Base-by-base conservation (phyloP, 2,329 filamentous ascomycete genomes). In the Apiospora koreana region DNA sequence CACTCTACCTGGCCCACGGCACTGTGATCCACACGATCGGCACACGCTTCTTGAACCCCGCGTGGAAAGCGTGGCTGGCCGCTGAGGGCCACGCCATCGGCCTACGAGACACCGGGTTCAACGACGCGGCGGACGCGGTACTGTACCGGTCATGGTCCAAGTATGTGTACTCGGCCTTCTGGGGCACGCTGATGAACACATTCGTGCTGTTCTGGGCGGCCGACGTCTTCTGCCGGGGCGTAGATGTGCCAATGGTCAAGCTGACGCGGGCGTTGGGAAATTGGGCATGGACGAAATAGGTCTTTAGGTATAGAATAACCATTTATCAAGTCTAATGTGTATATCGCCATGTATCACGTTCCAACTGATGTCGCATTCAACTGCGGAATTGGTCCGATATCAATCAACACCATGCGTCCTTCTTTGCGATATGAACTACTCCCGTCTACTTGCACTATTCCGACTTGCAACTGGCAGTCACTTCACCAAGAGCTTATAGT, bases 1-100 rank as follows among this genome's bases (percentile, higher is more conserved):
- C 87, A 66, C 76, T 91, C 28, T 91, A 91, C 77, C 83, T 91
- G n/a, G 86, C 90, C 81, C 89, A 91, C 76, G 87, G 88, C 0
- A 86, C 86, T 3, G 83, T 86, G 1, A 83, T 86, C 75, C 87
- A 88, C 74, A 83, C 84, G 2, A 74, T 86, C 25, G 87, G 87
- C 12, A 89, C 88, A 73, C 80, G 83, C 45, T 83, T 85, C 70
- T 82, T 88, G 75, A 81, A 81, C 45, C 82, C 83, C 79, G 85
- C 82, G 0, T 88, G 84, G 77, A 23, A 14, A 12, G 50, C 85
- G 45, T 73, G 73, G 58, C 87, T 84, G 0, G 87, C 87, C 7
- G 79, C 79, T 4, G 84, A 87, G 69, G 83, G 81, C 18, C 73
- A 76, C 65, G 79, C 77, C 74, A 95, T 86, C 76, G 82, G 81